Percentiles rank a stretch among this genome's conserved stretches.
Conservation (phyloP, 2,329 filamentous ascomycete species). For the Dothistroma pini region DNA sequence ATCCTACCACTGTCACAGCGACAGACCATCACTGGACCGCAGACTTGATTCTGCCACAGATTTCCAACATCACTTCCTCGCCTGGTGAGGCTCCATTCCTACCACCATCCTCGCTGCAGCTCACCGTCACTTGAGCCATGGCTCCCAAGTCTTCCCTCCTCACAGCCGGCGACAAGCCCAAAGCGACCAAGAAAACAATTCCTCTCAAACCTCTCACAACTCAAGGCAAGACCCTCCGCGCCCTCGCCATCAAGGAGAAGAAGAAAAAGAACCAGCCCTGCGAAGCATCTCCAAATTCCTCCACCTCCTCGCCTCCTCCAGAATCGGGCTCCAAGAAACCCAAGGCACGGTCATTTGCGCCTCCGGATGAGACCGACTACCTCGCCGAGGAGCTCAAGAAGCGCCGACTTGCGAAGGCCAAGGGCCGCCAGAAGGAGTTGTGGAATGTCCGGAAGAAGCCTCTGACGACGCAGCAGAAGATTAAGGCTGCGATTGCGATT, state of each 20-base stretch:
- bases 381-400: background rate
- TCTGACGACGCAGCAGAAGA: slow-evolving; percentile 7
- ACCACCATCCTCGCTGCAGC: background rate
- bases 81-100: no score
- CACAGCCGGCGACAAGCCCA: background rate
- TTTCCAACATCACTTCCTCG: background rate
- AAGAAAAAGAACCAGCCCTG: background rate
- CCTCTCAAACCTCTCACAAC: slow-evolving; percentile 13
- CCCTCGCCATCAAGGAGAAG: slow-evolving; percentile 1
- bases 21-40: background rate
- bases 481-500: background rate
- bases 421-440: background rate
- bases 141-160: background rate
- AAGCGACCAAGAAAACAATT: background rate
- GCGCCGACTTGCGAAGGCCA: background rate
- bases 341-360: background rate
- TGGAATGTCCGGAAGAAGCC: background rate
- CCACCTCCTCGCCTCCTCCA: background rate
- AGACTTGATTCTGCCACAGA: no score
- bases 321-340: background rate
- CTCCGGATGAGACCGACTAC: background rate
- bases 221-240: slow-evolving; percentile 11
- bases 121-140: background rate
- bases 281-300: background rate
- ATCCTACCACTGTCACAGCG: background rate